These are phyloP conservation scores for Halophytophthora batemanensis DNA, from an alignment of 352 stramenopile species.

Conservation along the genomic window DNA sequence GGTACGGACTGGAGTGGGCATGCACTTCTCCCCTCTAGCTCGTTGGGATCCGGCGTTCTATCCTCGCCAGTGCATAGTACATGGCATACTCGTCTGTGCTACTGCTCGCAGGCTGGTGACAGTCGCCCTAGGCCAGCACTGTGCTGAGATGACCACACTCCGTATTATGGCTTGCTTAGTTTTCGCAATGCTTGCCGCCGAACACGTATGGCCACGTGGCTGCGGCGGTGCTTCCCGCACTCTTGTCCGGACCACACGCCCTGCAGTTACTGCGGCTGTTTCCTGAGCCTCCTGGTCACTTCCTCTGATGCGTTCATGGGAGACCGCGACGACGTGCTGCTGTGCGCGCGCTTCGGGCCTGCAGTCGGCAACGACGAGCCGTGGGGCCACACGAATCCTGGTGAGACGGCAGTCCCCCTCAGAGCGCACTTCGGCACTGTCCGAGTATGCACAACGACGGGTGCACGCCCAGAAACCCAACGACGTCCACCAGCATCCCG, in stretches of 20 bases:
- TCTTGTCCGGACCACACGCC: slow-evolving; percentile 30
- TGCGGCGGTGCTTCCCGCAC: slow-evolving; percentile 36
- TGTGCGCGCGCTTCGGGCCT: slow-evolving; percentile 33
- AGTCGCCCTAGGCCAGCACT: no score
- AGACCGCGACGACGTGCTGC: slow-evolving; percentile 12
- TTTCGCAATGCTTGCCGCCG: no score
- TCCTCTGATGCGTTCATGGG: slow-evolving; percentile 1
- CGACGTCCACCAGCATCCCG: slow-evolving; percentile 18
- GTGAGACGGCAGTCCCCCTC: slow-evolving; percentile 3
- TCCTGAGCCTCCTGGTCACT: slow-evolving; percentile 20
- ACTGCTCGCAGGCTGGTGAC: no score
- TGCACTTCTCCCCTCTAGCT: no score
- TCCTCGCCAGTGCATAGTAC: no score
- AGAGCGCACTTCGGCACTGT: not conserved
- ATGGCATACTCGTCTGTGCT: not conserved
- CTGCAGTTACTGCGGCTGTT: slow-evolving; percentile 34
- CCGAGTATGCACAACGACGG: slow-evolving; percentile 4
- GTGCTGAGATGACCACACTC: no score
- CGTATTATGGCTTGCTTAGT: no score
- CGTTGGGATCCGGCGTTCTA: no score
- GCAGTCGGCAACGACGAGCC: not conserved
- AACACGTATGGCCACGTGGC: no score
- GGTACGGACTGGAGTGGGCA: slow-evolving; percentile 7
- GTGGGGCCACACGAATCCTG: not conserved
- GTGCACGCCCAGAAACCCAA: slow-evolving; percentile 19